phyloP scores from a whole-genome alignment of 352 stramenopile genomes.

The Phytophthora chlamydospora region DNA sequence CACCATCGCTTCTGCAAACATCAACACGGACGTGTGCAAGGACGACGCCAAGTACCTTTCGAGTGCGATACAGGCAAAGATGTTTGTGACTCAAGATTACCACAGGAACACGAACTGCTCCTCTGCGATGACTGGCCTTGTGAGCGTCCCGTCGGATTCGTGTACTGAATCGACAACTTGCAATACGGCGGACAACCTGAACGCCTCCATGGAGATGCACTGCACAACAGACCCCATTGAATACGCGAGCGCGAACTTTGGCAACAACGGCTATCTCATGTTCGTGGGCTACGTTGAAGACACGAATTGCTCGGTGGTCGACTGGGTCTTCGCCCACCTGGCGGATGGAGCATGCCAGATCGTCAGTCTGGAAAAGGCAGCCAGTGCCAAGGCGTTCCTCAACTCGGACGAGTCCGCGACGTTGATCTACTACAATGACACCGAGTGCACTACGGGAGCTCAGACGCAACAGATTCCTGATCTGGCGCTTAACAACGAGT shows the following conservation, averaged over 20 bases:
- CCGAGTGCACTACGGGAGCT: neutral
- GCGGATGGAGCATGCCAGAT: conserved; percentile 5
- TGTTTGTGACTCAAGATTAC: conserved; percentile 5
- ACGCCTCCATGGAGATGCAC: conserved; percentile 5
- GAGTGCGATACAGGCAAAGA: conserved; percentile 1
- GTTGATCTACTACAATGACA: conserved; percentile 9
- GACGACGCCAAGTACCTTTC: neutral
- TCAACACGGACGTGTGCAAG: neutral
- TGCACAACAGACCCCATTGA: neutral
- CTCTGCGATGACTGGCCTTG: neutral
- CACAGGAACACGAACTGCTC: conserved; percentile 1
- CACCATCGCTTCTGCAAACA: neutral
- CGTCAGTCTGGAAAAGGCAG: conserved; percentile 6
- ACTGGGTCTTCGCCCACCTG: conserved; percentile 4
- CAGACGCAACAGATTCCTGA: conserved; percentile 4
- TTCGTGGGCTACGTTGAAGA: conserved; percentile 9
- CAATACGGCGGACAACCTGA: neutral
- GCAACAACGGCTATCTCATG: conserved; percentile 10
- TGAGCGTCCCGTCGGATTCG: conserved; percentile 2
- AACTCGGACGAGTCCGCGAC: conserved; percentile 5
- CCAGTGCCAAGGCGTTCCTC: conserved; percentile 4
- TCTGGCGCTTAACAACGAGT: conserved; percentile 6
- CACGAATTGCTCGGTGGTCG: conserved; percentile 1
- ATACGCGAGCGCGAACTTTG: neutral
- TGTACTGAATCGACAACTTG: neutral